These are phyloP conservation scores for Ceratocystis huliohia DNA, from an alignment of 2,329 filamentous ascomycete species.

Conservation along the genomic window DNA sequence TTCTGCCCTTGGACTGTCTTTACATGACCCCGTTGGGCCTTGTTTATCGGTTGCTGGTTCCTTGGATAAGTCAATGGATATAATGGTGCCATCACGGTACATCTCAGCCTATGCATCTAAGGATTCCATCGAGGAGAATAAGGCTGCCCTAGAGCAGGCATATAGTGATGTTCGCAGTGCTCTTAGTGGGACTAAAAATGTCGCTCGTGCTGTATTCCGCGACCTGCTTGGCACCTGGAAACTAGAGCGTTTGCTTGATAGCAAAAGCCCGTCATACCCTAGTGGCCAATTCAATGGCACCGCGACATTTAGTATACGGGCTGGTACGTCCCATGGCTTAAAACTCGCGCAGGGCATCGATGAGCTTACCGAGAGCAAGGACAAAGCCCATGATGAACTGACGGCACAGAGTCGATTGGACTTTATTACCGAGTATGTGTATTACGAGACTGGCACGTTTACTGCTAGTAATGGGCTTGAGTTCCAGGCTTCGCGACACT, in stretches of 20 bases:
- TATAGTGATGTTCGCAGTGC: conserved; percentile 32
- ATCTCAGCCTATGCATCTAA: conserved; percentile 30
- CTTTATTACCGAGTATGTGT: conserved; percentile 46
- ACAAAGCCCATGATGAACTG: conserved; percentile 23
- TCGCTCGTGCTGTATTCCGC: conserved; percentile 55
- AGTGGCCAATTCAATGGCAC: conserved; percentile 53
- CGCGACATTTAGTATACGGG: conserved; percentile 46
- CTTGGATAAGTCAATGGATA: conserved; percentile 36
- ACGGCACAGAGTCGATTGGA: conserved; percentile 24
- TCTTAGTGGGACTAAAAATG: conserved; percentile 37
- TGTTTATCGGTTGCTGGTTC: conserved; percentile 31
- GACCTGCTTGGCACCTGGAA: conserved; percentile 59
- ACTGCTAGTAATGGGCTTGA: conserved; percentile 41
- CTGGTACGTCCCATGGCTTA: conserved; percentile 14
- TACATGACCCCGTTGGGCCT: conserved; percentile 24
- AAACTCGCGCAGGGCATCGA: neutral
- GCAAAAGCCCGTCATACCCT: conserved; percentile 44
- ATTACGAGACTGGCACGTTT: conserved; percentile 55
- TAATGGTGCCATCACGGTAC: conserved; percentile 46
- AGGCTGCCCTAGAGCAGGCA: conserved; percentile 36
- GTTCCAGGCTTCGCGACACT: conserved; percentile 52
- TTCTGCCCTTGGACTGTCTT: conserved; percentile 42
- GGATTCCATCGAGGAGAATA: conserved; percentile 31
- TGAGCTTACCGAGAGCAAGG: neutral
- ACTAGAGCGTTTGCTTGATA: conserved; percentile 44